These are phyloP conservation scores for Penicillium salamii DNA, from an alignment of 495 filamentous ascomycete species.

Conservation along the genomic window DNA sequence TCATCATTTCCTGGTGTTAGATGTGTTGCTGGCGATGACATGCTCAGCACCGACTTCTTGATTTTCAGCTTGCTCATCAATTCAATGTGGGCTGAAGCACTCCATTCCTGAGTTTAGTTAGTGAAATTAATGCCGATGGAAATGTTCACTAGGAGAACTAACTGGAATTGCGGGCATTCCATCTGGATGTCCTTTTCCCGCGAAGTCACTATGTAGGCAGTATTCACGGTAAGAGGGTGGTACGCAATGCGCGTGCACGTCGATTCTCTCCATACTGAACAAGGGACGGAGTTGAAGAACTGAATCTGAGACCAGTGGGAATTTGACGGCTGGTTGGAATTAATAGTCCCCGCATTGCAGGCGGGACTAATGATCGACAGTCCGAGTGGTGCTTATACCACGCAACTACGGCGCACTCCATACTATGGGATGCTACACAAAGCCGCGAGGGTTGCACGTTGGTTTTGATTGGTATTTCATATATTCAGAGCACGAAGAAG, in stretches of 20 bases:
- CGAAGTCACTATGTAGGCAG: conserved; percentile 27
- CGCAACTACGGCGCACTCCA: no score
- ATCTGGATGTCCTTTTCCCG: conserved; percentile 37
- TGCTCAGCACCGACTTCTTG: conserved; percentile 48
- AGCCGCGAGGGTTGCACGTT: not conserved
- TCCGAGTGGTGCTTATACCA: not conserved
- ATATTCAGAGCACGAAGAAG: no score
- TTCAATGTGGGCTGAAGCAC: conserved; percentile 36
- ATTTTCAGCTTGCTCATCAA: conserved; percentile 47
- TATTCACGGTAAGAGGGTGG: conserved; percentile 31
- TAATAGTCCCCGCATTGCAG: not conserved
- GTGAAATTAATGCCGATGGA: not conserved
- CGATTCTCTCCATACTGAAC: conserved; percentile 26
- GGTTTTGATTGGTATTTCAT: conserved; percentile 1
- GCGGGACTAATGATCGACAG: not conserved
- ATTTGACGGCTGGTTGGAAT: not conserved
- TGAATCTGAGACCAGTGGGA: no score
- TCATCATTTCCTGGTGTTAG: conserved; percentile 34
- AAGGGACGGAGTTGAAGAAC: no score
- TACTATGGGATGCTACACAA: not conserved
- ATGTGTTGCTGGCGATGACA: conserved; percentile 49
- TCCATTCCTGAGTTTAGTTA: conserved; percentile 36
- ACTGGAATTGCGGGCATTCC: conserved; percentile 49
- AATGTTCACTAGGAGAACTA: not conserved
- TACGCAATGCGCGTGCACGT: conserved; percentile 37